A percentile compares a stretch with the other conserved stretches of the same genome.
Evolutionary conservation across 345 rosid genomes (phyloP).

Genomic region (Nephelium lappaceum): DNA sequence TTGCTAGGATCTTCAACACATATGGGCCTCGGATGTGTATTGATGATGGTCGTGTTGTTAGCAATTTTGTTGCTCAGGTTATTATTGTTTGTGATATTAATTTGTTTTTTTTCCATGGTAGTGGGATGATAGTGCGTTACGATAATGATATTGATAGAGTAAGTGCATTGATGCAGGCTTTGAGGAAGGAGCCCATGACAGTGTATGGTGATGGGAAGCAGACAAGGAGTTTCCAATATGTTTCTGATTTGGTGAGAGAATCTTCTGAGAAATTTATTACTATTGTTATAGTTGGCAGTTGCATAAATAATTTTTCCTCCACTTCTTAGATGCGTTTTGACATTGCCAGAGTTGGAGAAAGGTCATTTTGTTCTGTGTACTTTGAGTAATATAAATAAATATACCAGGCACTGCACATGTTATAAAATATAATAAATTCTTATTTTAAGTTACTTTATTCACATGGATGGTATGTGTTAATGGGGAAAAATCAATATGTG

Average conservation of each 20-base stretch:
- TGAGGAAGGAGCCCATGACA: constrained; percentile 95
- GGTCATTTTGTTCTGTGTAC: no score
- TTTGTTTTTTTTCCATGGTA: neutral
- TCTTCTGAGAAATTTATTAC: neutral
- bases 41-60: constrained; percentile 98
- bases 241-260: constrained; percentile 83
- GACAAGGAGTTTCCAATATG: constrained; percentile 98
- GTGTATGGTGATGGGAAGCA: constrained; percentile 99
- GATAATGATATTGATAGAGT: constrained; percentile 4
- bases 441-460: neutral
- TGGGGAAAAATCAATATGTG: neutral
- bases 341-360: no score
- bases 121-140: neutral
- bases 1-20: constrained; percentile 93
- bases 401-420: neutral
- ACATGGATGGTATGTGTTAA: neutral
- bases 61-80: constrained; percentile 99
- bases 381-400: no score
- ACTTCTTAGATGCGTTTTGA: neutral
- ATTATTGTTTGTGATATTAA: neutral
- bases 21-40: constrained; percentile 99
- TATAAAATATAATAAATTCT: neutral
- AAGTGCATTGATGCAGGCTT: constrained; percentile 58
- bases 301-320: neutral
- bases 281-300: neutral